Evolutionary conservation across 1,284 basidiomycete species (phyloP), one percentile per base, ranked within the genome.

Genomic region (Coniferiporia weirii): DNA sequence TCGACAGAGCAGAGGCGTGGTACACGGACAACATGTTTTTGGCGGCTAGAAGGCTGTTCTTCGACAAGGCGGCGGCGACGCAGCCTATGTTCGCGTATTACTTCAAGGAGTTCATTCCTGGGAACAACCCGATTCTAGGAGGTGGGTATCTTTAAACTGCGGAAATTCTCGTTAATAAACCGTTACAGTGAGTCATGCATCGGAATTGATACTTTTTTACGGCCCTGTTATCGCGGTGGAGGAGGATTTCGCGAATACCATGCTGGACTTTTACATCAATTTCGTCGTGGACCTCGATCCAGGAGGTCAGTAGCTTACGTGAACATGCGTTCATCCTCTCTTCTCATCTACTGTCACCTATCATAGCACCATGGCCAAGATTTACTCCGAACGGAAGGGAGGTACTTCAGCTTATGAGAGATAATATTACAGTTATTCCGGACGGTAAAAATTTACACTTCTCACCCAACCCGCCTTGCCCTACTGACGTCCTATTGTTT

Each of bases 1-100:
- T 81, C 54, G 82, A 84, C 63, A 69, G 83, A 54, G 78, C 74
- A 0, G 76, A 70, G 52, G 72, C 81, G 1, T 84, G 78, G 76
- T 85, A 84, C 64, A 79, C 78, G 0, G 80, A 80, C 61, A 72
- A 76, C 55, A 83, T 83, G 79, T 84, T 75, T 66, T 70, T 83
- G 20, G 70, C 76, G 0, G 71, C 79, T 0, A 68, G 81, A 40
- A 71, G 81, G 46, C 69, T 77, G 45, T 77, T 83, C 52, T 80
- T 81, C 61, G 68, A 78, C 35, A 71, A 76, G 40, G 81, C 76
- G 0, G 74, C 81, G 0, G 38, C 51, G 1, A 36, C 52, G 27
- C 81, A 81, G 61, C 75, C 76, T 0, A 73, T 79, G 63, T 85
- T 77, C 66, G 79, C 69, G 0, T 85, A 84, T 63, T 75, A 78